These are phyloP conservation scores for Scutellaria galericulata DNA, from an alignment of 257 asterid genomes.

Conservation along the genomic window DNA sequence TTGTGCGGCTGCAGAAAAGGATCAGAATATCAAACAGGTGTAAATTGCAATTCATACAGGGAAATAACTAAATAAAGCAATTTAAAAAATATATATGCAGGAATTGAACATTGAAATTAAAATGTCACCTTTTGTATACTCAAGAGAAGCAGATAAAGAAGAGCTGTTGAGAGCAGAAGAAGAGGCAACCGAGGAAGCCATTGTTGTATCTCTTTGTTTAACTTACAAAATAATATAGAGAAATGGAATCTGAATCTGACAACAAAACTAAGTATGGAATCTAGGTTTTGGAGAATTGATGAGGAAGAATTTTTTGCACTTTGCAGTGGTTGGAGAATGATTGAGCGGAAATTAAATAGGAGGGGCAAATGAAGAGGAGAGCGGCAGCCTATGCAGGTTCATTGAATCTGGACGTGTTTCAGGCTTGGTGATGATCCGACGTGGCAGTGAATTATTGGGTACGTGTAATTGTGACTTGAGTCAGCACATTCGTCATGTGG, in stretches of 20 bases:
- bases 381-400: constrained; percentile 48
- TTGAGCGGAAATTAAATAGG: constrained; percentile 29
- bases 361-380: constrained; percentile 29
- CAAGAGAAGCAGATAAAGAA: constrained; percentile 46
- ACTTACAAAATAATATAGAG: not conserved
- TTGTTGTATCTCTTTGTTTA: constrained; percentile 17
- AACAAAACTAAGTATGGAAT: not conserved
- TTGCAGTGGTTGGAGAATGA: constrained; percentile 22
- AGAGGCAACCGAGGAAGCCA: constrained; percentile 74
- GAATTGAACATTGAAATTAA: not conserved
- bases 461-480: not conserved
- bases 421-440: constrained; percentile 28
- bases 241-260: not conserved
- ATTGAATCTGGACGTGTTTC: constrained; percentile 77
- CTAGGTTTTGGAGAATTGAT: constrained; percentile 28
- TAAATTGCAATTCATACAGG: too few species aligned
- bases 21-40: not conserved
- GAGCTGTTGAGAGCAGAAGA: constrained; percentile 59
- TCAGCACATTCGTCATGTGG: constrained; percentile 69
- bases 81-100: not conserved
- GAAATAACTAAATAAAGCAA: not conserved
- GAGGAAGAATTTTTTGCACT: not conserved
- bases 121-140: constrained; percentile 59
- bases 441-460: constrained; percentile 40
- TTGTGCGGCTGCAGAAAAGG: constrained; percentile 40